These are phyloP conservation scores for Coniferiporia weirii DNA, from an alignment of 1,284 basidiomycete genomes.

Conservation along the genomic window DNA sequence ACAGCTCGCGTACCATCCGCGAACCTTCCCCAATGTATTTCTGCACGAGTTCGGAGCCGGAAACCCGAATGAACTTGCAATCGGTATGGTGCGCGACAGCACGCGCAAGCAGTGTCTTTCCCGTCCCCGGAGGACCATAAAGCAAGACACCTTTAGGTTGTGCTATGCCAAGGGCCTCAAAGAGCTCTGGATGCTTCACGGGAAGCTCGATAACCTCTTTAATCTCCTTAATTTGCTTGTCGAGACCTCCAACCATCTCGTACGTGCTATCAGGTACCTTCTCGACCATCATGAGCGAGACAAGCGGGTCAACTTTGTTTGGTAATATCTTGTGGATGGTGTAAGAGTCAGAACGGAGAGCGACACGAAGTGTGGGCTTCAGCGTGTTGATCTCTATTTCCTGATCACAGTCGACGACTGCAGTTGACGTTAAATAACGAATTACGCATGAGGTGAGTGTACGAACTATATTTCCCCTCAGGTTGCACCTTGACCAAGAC, in stretches of 20 bases:
- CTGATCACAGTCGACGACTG: constrained; percentile 91
- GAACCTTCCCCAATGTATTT: constrained; percentile 99
- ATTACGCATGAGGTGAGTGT: not conserved
- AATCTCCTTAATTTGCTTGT: constrained; percentile 99
- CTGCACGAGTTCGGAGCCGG: constrained; percentile 93
- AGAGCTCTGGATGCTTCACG: constrained; percentile 97
- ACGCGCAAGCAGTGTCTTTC: constrained; percentile 90
- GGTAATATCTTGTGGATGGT: constrained; percentile 92
- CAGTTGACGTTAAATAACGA: not conserved
- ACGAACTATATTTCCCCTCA: constrained; percentile 95
- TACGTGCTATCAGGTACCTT: constrained; percentile 99
- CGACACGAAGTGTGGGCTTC: constrained; percentile 87
- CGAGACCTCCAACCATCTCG: constrained; percentile 98
- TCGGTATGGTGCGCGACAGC: constrained; percentile 98
- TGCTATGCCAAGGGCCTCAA: constrained; percentile 94
- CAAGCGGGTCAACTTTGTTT: constrained; percentile 93
- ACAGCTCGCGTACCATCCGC: constrained; percentile 94
- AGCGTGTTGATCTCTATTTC: constrained; percentile 82
- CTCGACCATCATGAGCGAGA: constrained; percentile 99
- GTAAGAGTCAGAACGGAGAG: constrained; percentile 94
- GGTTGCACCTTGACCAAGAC: constrained; percentile 98
- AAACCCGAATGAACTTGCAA: constrained; percentile 96
- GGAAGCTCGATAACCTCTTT: constrained; percentile 99
- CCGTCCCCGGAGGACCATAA: constrained; percentile 96
- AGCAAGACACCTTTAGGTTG: constrained; percentile 97